Evolutionary conservation across 371 early-diverging fungal species (phyloP), one percentile per base, ranked within the genome.

Genomic region (Phascolomyces articulosus): DNA sequence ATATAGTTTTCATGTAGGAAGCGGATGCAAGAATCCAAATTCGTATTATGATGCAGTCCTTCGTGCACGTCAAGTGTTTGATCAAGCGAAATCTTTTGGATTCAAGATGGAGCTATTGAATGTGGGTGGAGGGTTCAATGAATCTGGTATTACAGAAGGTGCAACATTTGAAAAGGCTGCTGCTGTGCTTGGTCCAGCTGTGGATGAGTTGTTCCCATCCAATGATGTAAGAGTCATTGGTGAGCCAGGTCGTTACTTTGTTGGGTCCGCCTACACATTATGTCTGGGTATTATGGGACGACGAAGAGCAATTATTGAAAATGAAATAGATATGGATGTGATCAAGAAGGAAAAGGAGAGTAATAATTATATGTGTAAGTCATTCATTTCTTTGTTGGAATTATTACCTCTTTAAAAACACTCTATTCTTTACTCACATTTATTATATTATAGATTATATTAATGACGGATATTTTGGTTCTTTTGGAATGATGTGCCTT

Each of bases 211-310:
- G 65, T 96, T 98, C 70, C 83, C 89, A 53, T 44, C 68, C n/a
- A 67, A 80, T n/a, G 47, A 11, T 47, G 80, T 97, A 40, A 91
- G 93, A 58, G 88, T 98, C 59, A 97, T 98, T 82, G 94, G 96
- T 58, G 99, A 98, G 79, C 99, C 99, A 62, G 99, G 99, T 40
- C 90, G 99, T 61, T 98, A 92, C 88, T 98, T 91, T 79, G 96
- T 94, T 16, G 88, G 94, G 18, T 87, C 95, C 21, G 97, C 98
- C 15, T 98, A 92, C 76, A 92, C 95, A 23, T 78, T 97, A 38
- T 95, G 96, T 16, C 92, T 93, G 44, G 91, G 95, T 69, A 85
- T 98, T 47, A 89, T 94, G 64, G 95, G 95, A 62, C 91, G 98
- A 18, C 70, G 79, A 75, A 80, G 78, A 29, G 87, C 90, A 3